These are phyloP conservation scores for Neonectria ditissima DNA, from an alignment of 2,329 filamentous ascomycete species.

Conservation along the genomic window DNA sequence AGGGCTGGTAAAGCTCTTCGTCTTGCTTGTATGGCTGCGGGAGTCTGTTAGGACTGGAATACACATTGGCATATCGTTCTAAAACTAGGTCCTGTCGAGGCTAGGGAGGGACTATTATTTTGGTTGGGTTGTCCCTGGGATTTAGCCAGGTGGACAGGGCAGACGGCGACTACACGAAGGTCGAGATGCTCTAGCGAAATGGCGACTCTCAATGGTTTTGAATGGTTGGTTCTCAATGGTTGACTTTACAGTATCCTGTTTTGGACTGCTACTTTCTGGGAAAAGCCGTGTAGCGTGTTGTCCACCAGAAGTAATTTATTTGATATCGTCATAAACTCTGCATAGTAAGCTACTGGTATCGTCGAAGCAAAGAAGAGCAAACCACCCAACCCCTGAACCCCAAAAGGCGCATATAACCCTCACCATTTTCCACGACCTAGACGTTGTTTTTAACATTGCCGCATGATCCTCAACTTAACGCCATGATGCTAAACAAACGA, in stretches of 20 bases:
- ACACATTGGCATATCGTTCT: slow-evolving; percentile 13
- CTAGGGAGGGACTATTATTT: neutral
- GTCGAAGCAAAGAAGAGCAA: slow-evolving; percentile 13
- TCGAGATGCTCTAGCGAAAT: slow-evolving; percentile 14
- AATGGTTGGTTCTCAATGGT: slow-evolving; percentile 11
- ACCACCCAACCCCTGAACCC: slow-evolving; percentile 2
- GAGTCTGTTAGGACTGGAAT: slow-evolving; percentile 3
- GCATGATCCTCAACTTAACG: neutral
- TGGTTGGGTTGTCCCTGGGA: slow-evolving; percentile 8
- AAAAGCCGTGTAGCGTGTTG: slow-evolving; percentile 15
- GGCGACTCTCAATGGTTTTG: slow-evolving; percentile 8
- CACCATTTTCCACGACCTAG: neutral
- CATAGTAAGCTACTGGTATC: slow-evolving; percentile 22
- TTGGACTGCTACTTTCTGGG: slow-evolving; percentile 9
- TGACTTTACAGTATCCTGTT: slow-evolving; percentile 23
- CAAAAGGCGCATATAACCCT: neutral
- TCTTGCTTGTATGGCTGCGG: slow-evolving; percentile 2
- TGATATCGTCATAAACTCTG: slow-evolving; percentile 9
- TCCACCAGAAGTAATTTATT: slow-evolving; percentile 18
- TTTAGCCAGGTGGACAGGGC: slow-evolving; percentile 16
- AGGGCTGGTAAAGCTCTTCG: neutral
- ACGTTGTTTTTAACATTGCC: neutral
- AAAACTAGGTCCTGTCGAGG: slow-evolving; percentile 18
- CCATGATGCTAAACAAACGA: neutral
- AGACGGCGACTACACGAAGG: slow-evolving; percentile 13